Percentiles rank a stretch among this genome's conserved stretches.
Conservation (phyloP, 257 asterid genomes). For the Primulina eburnea region DNA sequence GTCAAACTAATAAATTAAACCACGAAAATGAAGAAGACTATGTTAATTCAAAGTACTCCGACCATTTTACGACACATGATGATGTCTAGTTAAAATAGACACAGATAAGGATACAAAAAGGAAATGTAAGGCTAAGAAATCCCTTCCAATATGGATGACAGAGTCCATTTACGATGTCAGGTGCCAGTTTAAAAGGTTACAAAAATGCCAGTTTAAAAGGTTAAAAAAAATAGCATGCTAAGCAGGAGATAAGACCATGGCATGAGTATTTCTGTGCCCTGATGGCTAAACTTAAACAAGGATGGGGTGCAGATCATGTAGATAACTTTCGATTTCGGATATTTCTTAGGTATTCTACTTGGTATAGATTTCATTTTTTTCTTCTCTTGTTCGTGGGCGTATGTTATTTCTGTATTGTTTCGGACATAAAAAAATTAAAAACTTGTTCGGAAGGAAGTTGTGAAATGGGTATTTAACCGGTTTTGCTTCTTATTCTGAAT, state of each 20-base stretch:
- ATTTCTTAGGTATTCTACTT: too few species aligned
- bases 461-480: too few species aligned
- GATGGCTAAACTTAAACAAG: slow-evolving; percentile 1
- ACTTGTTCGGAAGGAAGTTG: too few species aligned
- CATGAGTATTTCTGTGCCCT: slow-evolving; percentile 1
- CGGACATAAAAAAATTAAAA: too few species aligned
- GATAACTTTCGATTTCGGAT: too few species aligned
- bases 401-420: too few species aligned
- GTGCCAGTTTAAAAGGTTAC: slow-evolving; percentile 13
- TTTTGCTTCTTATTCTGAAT: too few species aligned
- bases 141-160: slow-evolving; percentile 3
- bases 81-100: slow-evolving; percentile 4
- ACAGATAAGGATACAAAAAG: neutral
- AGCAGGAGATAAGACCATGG: neutral
- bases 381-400: too few species aligned
- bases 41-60: slow-evolving; percentile 1
- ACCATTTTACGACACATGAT: slow-evolving; percentile 3
- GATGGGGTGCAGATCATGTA: neutral
- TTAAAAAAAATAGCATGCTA: neutral
- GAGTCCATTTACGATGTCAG: neutral
- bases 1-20: slow-evolving; percentile 15
- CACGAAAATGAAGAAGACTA: slow-evolving; percentile 15
- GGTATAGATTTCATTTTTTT: too few species aligned
- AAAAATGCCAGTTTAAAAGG: neutral
- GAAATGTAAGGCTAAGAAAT: neutral